Evolutionary conservation across 495 filamentous ascomycete genomes (phyloP).

Genomic region (Ascobolus immersus): DNA sequence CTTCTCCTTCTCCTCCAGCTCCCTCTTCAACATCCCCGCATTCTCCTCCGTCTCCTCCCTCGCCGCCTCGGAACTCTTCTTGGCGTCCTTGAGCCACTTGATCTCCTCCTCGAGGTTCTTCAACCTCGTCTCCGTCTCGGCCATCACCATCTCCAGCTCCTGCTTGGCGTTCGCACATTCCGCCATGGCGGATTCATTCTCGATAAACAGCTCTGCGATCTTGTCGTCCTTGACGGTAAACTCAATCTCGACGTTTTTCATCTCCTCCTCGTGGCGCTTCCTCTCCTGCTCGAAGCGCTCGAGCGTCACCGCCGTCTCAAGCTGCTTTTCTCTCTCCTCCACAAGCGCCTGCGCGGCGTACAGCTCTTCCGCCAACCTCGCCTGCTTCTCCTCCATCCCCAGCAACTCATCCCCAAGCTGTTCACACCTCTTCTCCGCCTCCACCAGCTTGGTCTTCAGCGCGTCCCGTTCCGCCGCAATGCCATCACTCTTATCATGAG

Average conservation of each 20-base stretch:
- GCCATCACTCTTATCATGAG: too few species aligned
- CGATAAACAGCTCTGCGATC: not conserved
- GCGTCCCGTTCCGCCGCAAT: not conserved
- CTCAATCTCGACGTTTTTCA: slow-evolving; percentile 2
- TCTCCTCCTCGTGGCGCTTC: slow-evolving; percentile 1
- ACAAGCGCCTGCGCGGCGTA: slow-evolving; percentile 16
- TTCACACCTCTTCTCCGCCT: slow-evolving; percentile 12
- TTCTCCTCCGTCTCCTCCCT: slow-evolving; percentile 4
- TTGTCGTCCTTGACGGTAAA: not conserved
- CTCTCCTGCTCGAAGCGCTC: too few species aligned
- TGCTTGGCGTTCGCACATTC: slow-evolving; percentile 2
- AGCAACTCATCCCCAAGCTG: slow-evolving; percentile 7
- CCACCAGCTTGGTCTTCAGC: slow-evolving; percentile 1
- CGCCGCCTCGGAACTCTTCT: slow-evolving; percentile 6
- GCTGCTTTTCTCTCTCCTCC: slow-evolving; percentile 11
- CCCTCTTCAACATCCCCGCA: slow-evolving; percentile 6
- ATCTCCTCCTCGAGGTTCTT: slow-evolving; percentile 12
- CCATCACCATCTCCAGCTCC: slow-evolving; percentile 9
- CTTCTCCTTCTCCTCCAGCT: slow-evolving; percentile 19
- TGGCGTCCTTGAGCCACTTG: slow-evolving; percentile 5
- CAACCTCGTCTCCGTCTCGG: slow-evolving; percentile 8
- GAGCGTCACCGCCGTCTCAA: too few species aligned
- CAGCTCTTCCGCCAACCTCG: slow-evolving; percentile 17
- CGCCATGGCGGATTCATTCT: slow-evolving; percentile 4
- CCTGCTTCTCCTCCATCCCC: slow-evolving; percentile 16